Conservation (phyloP, 441 rosid genomes). For the Pelargonium cotyledonis region DNA sequence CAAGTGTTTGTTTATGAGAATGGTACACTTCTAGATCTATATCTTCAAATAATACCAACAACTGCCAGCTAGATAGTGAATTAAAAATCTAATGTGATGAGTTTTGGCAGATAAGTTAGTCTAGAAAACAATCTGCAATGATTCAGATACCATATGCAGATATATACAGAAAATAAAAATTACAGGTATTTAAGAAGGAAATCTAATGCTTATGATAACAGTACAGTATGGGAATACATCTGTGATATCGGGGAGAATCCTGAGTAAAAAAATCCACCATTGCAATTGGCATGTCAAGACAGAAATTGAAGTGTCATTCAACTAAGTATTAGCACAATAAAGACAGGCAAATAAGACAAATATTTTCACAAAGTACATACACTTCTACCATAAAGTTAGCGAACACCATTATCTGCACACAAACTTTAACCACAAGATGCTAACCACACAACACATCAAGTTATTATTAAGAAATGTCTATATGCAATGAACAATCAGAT, state of each 20-base stretch:
- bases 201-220: background rate
- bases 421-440: background rate
- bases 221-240: background rate
- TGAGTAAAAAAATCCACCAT: background rate
- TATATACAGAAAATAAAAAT: background rate
- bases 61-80: background rate
- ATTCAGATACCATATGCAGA: background rate
- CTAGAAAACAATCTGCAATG: background rate
- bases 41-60: background rate
- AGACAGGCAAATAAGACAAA: too few species aligned
- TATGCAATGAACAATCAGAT: background rate
- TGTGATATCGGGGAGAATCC: background rate
- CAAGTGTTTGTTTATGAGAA: background rate
- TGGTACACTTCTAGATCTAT: background rate
- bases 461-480: background rate
- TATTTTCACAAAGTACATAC: too few species aligned
- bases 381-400: background rate
- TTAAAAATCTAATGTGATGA: background rate
- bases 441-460: background rate
- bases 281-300: too few species aligned
- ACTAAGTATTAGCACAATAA: too few species aligned
- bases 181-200: background rate
- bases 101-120: background rate
- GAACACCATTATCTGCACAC: background rate
- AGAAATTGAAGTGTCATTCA: too few species aligned